A percentile compares a stretch with the other conserved stretches of the same genome.
phyloP scores from a whole-genome alignment of 2,329 filamentous ascomycete genomes.

The Blastomyces percursus region DNA sequence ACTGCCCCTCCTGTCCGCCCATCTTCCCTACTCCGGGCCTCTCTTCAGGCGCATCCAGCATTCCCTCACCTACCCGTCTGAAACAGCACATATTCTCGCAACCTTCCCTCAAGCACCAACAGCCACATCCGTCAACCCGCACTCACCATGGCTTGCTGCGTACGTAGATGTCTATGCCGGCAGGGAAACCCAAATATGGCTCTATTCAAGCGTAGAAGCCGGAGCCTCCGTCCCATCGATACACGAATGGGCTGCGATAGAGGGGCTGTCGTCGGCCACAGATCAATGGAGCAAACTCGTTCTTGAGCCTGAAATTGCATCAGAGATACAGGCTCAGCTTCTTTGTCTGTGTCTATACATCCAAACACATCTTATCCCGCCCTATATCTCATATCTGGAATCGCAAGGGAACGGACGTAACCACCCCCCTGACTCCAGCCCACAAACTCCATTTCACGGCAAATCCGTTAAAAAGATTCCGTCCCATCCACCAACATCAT shows the following conservation, averaged over 20 bases:
- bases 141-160: slow-evolving; percentile 30
- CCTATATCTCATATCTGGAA: slow-evolving; percentile 18
- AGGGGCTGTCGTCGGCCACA: neutral
- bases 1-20: slow-evolving; percentile 22
- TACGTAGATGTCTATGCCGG: slow-evolving; percentile 31
- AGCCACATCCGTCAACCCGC: neutral
- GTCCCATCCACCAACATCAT: slow-evolving; percentile 19
- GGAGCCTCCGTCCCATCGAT: slow-evolving; percentile 3
- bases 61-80: slow-evolving; percentile 21
- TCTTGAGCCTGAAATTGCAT: neutral
- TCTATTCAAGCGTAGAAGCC: slow-evolving; percentile 33
- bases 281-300: neutral
- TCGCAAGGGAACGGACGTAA: neutral
- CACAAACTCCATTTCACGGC: neutral
- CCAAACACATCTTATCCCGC: slow-evolving; percentile 19
- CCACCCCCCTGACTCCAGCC: neutral
- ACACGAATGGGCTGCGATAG: neutral
- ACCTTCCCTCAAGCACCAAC: slow-evolving; percentile 19
- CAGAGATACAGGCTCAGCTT: slow-evolving; percentile 20
- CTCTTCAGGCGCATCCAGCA: slow-evolving; percentile 32
- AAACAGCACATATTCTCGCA: slow-evolving; percentile 25
- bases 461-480: slow-evolving; percentile 16
- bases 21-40: slow-evolving; percentile 30
- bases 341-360: slow-evolving; percentile 21
- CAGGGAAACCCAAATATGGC: slow-evolving; percentile 32